Evolutionary conservation across 169 alveolate genomes (phyloP).

Genomic region (Cyclospora cayetanensis): DNA sequence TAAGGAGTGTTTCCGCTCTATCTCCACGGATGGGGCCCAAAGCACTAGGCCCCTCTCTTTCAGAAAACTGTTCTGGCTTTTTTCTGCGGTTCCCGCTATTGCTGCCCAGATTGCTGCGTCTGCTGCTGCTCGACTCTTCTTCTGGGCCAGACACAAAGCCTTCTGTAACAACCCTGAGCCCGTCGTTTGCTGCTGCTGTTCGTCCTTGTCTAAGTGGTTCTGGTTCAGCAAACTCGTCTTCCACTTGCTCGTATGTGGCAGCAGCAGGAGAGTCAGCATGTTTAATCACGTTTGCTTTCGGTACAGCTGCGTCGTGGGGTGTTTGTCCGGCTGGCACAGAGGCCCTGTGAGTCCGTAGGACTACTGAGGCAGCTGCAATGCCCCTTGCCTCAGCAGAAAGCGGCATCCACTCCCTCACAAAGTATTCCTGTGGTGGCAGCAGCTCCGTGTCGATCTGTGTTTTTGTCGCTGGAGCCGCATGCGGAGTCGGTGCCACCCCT

Average conservation of each 20-base stretch:
- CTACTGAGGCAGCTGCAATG: slow-evolving; percentile 28
- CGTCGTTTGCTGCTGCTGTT: neutral
- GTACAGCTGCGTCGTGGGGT: neutral
- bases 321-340: too few species aligned
- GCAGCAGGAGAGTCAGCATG: neutral
- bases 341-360: neutral
- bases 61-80: too few species aligned
- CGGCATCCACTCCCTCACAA: neutral
- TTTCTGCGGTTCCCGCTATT: neutral
- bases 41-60: too few species aligned
- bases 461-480: too few species aligned
- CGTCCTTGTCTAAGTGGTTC: neutral
- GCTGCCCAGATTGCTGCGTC: neutral
- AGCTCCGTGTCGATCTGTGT: neutral
- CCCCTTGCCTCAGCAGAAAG: neutral
- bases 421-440: slow-evolving; percentile 20
- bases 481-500: too few species aligned
- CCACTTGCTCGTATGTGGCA: neutral
- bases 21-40: too few species aligned
- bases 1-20: too few species aligned
- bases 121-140: neutral
- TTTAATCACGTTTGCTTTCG: neutral
- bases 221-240: neutral
- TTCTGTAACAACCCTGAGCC: neutral
- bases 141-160: neutral